phyloP scores from a whole-genome alignment of 371 early-diverging fungal species.

The Umbelopsis sp. region DNA sequence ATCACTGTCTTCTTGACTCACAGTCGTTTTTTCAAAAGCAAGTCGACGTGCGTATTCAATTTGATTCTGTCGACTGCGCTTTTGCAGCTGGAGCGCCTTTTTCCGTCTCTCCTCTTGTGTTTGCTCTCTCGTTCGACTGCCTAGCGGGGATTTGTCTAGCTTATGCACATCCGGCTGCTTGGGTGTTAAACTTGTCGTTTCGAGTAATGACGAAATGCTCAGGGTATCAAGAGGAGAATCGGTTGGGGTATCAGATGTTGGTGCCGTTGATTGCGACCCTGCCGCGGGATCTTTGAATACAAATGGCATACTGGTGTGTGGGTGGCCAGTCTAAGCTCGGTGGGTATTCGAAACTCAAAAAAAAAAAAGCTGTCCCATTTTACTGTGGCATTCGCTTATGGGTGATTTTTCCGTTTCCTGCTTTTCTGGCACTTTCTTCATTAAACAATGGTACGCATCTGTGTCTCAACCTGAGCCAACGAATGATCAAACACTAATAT shows the following conservation, averaged over 20 bases:
- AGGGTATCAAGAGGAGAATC: background rate
- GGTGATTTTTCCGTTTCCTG: background rate
- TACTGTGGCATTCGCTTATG: background rate
- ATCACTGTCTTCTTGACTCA: constrained; percentile 28
- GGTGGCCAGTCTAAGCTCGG: background rate
- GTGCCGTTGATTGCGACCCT: background rate
- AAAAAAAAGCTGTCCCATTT: background rate
- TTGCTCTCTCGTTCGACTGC: constrained; percentile 24
- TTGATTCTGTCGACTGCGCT: constrained; percentile 23
- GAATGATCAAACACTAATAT: background rate
- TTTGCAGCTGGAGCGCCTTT: constrained; percentile 34
- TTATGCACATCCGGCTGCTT: constrained; percentile 8
- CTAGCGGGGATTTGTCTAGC: constrained; percentile 22
- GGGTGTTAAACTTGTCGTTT: constrained; percentile 1
- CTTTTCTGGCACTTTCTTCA: background rate
- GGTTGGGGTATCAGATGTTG: background rate
- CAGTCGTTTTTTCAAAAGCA: background rate
- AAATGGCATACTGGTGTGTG: constrained; percentile 18
- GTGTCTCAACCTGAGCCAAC: background rate
- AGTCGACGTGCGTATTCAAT: constrained; percentile 18
- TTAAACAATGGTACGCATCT: background rate
- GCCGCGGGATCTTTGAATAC: constrained; percentile 22
- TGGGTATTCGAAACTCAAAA: background rate
- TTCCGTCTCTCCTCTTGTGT: constrained; percentile 33
- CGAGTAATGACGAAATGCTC: background rate